Conservation (phyloP, 148 eudicot genomes). For the Persicaria maculosa region DNA sequence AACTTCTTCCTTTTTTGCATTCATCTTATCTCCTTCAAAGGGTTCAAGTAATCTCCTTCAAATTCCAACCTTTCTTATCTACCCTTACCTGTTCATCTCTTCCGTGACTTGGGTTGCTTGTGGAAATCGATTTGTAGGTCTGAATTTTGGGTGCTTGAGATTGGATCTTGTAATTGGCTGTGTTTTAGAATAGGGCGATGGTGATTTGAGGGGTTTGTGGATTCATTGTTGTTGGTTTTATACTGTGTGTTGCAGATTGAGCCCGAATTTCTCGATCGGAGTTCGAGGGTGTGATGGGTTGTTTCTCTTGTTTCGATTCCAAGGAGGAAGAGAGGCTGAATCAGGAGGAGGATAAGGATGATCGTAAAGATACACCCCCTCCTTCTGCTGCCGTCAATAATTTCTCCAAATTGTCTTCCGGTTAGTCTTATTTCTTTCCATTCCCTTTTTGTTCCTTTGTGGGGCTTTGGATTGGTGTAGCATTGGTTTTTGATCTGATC, state of each 20-base stretch:
- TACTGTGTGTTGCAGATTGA: neutral
- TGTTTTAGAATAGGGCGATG: neutral
- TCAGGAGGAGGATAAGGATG: constrained; percentile 34
- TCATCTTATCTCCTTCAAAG: neutral
- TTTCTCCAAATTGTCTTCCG: constrained; percentile 74
- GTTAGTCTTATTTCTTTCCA: constrained; percentile 26
- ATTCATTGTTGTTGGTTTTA: neutral
- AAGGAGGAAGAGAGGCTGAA: constrained; percentile 62
- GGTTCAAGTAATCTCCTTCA: neutral
- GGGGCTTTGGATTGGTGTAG: neutral
- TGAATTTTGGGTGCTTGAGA: neutral
- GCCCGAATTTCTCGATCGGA: neutral
- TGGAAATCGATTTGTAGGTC: neutral
- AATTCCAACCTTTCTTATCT: neutral
- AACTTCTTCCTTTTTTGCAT: neutral
- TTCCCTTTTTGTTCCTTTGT: neutral
- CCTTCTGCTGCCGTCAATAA: constrained; percentile 35
- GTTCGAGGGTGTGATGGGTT: constrained; percentile 39
- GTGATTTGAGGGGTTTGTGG: neutral
- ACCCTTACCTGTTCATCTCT: neutral
- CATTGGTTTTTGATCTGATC: constrained; percentile 30
- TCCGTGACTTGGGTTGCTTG: neutral
- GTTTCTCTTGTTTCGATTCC: constrained; percentile 90
- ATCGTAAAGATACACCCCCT: constrained; percentile 35
- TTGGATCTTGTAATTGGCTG: neutral